Evolutionary conservation across 208 protist genomes (phyloP), one percentile per base, ranked within the genome.

Genomic region (Crithidia mellificae): DNA sequence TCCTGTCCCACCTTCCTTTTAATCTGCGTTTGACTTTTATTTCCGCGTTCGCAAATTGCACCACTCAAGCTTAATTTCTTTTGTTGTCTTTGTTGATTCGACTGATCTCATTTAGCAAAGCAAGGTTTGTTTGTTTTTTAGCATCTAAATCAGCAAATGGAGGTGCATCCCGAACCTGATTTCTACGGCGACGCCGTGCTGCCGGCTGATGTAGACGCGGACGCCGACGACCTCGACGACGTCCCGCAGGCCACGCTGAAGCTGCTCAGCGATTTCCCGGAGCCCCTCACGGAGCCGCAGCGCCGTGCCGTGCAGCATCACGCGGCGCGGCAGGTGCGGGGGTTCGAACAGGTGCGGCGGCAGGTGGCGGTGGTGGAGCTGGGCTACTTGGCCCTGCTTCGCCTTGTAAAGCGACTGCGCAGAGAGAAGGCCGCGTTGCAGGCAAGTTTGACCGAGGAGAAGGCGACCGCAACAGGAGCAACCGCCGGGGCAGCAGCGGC

Each of bases 221-320:
- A 75, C 6, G 69, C 63, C 3, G 71, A 63, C 14, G 56, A 67
- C 6, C 47, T 24, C 11, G 62, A 69, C 3, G 67, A 61, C 11
- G 49, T 68, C 25, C 47, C 71, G 17, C 68, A 80, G 27, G 72
- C 38, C 24, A 67, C 61, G 12, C 44, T 79, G 8, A 72, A 68
- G 20, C 62, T 94, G 15, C 36, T 81, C 38, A 66, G 75, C 6
- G 84, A 92, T 63, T 93, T 88, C 41, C 90, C 90, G 0, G 81
- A 81, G 24, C 87, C 87, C 4, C 81, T 95, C 12, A 92, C 81
- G 17, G 55, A 56, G 24, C 55, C 61, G 2, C 84, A 95, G 57
- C 82, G 85, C 0, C 52, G 57, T 5, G 52, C 65, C 22, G 65
- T 94, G 6, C 74, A 73, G 39, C 78, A 67, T 19, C 71, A 89